Evolutionary conservation across 768 basidiomycete genomes (phyloP).

Genomic region (Fistulinella prunicolor): DNA sequence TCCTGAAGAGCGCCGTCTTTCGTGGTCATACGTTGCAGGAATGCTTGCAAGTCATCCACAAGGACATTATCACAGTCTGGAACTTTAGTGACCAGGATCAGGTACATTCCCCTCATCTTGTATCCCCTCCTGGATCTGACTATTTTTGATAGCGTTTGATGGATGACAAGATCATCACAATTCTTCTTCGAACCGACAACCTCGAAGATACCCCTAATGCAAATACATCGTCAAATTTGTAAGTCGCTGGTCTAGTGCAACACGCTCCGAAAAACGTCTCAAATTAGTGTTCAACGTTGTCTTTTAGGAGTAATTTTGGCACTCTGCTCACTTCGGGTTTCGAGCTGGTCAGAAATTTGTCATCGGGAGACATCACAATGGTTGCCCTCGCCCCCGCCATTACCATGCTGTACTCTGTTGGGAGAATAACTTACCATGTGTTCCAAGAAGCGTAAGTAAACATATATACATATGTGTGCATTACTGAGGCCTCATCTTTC

Average conservation of each 20-base stretch:
- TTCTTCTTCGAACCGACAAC: conserved; percentile 7
- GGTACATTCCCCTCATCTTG: not conserved
- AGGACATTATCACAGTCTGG: conserved; percentile 11
- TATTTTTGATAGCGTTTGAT: conserved; percentile 6
- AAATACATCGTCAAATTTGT: not conserved
- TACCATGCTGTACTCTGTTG: not conserved
- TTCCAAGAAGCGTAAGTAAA: conserved; percentile 12
- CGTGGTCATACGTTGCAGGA: conserved; percentile 2
- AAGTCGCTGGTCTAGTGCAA: too few species aligned
- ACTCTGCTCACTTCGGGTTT: not conserved
- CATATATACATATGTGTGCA: not conserved
- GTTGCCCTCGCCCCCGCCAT: not conserved
- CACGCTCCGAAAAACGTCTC: too few species aligned
- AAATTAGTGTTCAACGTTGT: too few species aligned
- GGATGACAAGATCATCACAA: not conserved
- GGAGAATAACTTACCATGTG: not conserved
- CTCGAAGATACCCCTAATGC: not conserved
- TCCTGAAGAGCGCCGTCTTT: conserved; percentile 9
- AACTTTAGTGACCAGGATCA: conserved; percentile 14
- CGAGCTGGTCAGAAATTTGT: not conserved
- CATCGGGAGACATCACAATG: conserved; percentile 1
- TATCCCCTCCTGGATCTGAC: not conserved
- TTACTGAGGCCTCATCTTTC: not conserved
- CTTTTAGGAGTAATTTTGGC: conserved; percentile 1
- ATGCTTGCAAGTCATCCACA: conserved; percentile 12